A percentile compares a stretch with the other conserved stretches of the same genome.
phyloP scores from a whole-genome alignment of 2,329 filamentous ascomycete genomes.

The Aureobasidium sp. region DNA sequence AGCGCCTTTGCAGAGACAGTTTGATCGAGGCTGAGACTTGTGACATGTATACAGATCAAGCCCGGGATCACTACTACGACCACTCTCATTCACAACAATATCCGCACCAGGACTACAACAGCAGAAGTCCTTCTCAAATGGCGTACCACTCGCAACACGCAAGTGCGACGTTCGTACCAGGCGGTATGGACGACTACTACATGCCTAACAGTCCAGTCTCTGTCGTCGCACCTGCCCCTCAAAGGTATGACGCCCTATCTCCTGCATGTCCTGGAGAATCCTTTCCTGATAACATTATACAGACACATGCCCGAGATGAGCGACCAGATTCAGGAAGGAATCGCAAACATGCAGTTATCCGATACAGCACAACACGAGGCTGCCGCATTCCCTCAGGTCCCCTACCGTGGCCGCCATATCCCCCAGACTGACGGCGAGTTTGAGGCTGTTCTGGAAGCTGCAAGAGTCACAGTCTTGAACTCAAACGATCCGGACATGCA shows the following conservation, averaged over 20 bases:
- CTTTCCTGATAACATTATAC: neutral
- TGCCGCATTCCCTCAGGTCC: conserved; percentile 78
- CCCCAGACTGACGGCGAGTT: conserved; percentile 96
- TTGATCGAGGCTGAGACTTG: conserved; percentile 16
- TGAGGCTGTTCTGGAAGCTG: conserved; percentile 88
- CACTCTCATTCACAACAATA: conserved; percentile 1
- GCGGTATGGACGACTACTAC: conserved; percentile 73
- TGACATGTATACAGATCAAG: neutral
- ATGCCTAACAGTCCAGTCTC: conserved; percentile 64
- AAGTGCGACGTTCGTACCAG: conserved; percentile 71
- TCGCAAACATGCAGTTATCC: conserved; percentile 82
- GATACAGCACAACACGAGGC: conserved; percentile 29
- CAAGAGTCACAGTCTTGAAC: conserved; percentile 84
- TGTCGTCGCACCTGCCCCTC: conserved; percentile 73
- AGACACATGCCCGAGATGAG: conserved; percentile 97
- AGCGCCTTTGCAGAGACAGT: conserved; percentile 1
- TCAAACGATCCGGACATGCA: conserved; percentile 98
- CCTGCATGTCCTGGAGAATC: neutral
- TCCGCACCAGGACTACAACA: neutral
- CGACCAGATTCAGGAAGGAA: conserved; percentile 95
- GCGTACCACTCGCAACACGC: conserved; percentile 7
- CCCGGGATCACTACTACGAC: neutral
- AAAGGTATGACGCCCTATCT: conserved; percentile 59
- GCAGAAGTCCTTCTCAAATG: neutral
- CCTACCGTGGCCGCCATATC: conserved; percentile 83